Base-by-base conservation (phyloP, 352 stramenopile species). In the Phytophthora sojae region DNA sequence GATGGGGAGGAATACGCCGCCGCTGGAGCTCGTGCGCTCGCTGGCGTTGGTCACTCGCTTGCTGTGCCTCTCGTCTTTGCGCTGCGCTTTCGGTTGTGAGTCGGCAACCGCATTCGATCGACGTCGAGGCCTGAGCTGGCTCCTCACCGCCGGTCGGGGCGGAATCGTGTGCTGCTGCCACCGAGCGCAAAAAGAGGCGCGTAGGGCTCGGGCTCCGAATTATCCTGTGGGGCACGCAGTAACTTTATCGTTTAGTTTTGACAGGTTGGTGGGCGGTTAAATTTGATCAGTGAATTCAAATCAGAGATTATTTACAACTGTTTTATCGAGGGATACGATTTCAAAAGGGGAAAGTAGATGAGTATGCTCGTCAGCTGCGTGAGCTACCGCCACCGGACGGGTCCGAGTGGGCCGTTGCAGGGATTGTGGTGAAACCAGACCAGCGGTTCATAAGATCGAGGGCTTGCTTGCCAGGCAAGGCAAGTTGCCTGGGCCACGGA, bases 1-100 rank as follows among this genome's bases (percentile, higher is more conserved):
- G 56, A 74, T 66, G 42, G 61, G 55, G 45, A 59, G 37, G 54
- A 68, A 58, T 49, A 39, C 64, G 45, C 58, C 64, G 45, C 58
- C 14, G 42, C 54, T 17, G 19, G 14, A 30, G 26, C 42, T 49
- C 15, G 42, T 49, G 35, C 12, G 42, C 42, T 49, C 42, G 42
- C 6, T 44, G 26, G 11, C 37, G 37, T 44, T 6, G 37, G 11
- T 44, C 35, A 12, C 9, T 44, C 35, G 35, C 35, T 44, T 7
- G 37, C 37, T 14, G 21, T 6, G 39, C 35, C 42, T 37, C 29
- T 57, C 51, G 51, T 57, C 26, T 57, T 26, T 35, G 51, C 51
- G 51, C 51, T 57, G 51, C 25, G 51, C 51, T 57, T 57, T 57
- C 51, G 51, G 51, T 57, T 57, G 51, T 57, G 51, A 39, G 51